These are phyloP conservation scores for Candida endomychidarum DNA, from an alignment of 805 yeast genomes.

Conservation along the genomic window DNA sequence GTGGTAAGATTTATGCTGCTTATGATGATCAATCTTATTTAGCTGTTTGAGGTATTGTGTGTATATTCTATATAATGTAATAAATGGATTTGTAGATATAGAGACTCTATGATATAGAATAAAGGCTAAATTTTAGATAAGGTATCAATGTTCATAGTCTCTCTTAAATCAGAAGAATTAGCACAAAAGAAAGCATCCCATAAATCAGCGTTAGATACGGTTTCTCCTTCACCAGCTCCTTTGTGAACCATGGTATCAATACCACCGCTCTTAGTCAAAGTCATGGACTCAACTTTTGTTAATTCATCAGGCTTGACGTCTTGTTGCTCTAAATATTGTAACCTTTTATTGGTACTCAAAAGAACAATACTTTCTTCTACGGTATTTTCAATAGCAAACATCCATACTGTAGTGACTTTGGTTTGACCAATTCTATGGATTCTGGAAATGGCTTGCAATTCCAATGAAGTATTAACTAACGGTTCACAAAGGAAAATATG, in stretches of 20 bases:
- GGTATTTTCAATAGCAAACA: constrained; percentile 77
- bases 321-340: constrained; percentile 33
- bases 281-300: constrained; percentile 51
- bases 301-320: constrained; percentile 16
- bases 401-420: constrained; percentile 83
- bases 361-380: constrained; percentile 86
- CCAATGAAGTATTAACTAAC: constrained; percentile 80
- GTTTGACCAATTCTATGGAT: constrained; percentile 91
- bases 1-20: constrained; percentile 68
- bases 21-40: constrained; percentile 64
- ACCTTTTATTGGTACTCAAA: constrained; percentile 62
- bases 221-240: constrained; percentile 52
- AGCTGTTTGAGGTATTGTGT: constrained; percentile 41
- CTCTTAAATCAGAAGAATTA: constrained; percentile 15
- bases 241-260: constrained; percentile 48
- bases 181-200: constrained; percentile 61
- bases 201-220: constrained; percentile 55
- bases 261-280: constrained; percentile 50
- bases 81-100: constrained; percentile 6
- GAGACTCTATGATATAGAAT: too few relatives aligned
- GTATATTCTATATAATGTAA: not conserved
- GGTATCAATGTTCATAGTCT: constrained; percentile 17
- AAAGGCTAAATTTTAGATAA: constrained; percentile 9
- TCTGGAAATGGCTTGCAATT: constrained; percentile 88
- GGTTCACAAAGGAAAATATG: constrained; percentile 95